Evolutionary conservation across 352 stramenopile species (phyloP), one percentile per base, ranked within the genome.

Genomic region (Globisporangium splendens): DNA sequence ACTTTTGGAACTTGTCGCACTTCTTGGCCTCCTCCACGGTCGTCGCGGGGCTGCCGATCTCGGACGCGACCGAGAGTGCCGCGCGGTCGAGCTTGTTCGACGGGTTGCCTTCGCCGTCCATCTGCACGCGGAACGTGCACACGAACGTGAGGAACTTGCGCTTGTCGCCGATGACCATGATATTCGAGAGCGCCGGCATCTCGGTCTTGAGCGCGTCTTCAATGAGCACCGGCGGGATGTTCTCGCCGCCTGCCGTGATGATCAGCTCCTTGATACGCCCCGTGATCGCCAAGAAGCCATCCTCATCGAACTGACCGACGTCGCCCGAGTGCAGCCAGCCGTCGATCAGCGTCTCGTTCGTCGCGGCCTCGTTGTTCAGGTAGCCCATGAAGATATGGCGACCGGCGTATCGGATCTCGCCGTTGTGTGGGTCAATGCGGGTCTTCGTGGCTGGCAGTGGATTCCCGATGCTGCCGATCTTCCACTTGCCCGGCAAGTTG

Each of bases 201-300:
- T 89, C 76, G 11, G 67, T 42, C 80, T 97, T 97, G 61, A 98
- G 72, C 43, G 86, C 68, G 60, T 96, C 79, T 43, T 97, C 90
- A 22, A 97, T 91, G 33, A 89, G 62, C 35, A 93, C 86, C 7
- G 93, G 90, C 7, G 93, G 77, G 20, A 98, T 77, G 65, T 98
- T 98, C 71, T 98, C 91, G 24, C 93, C 89, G 31, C 91, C 90
- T 5, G 90, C 88, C 8, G 91, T 97, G 69, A 96, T 96, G 70
- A 98, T 97, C 24, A 97, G 75, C 69, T 98, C 91, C 68, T 98
- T 98, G 69, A 98, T 96, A 17, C 93, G 84, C 15, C 92, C 93
- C 3, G 92, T 98, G 64, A 98, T 95, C 17, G 62, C 69, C 46
- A 97, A 63, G 64, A 98, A 98, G n/a, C 93, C 83, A 49, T 91